Percentiles rank a stretch among this genome's conserved stretches.
Conservation (phyloP, 1,284 basidiomycete species). For the Uromyces viciae-fabae region DNA sequence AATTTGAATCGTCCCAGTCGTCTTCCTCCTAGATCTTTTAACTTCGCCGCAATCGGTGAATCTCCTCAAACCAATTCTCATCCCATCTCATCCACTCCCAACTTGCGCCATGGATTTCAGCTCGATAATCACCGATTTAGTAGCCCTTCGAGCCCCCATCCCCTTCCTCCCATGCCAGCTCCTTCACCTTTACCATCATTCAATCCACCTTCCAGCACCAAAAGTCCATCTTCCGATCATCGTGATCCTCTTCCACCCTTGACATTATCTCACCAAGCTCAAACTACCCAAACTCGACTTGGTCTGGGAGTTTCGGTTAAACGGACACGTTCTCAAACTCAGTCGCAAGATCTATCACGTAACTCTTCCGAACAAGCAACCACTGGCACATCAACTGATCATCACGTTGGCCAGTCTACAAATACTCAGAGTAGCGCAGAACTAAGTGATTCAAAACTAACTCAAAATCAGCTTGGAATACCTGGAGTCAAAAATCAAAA, state of each 20-base stretch:
- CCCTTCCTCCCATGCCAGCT: constrained; percentile 25
- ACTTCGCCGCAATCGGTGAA: background rate
- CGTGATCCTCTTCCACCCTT: background rate
- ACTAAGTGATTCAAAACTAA: background rate
- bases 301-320: constrained; percentile 28
- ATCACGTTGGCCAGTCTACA: background rate
- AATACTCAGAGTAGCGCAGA: background rate
- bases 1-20: constrained; percentile 19
- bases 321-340: constrained; percentile 32
- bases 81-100: constrained; percentile 41
- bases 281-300: background rate
- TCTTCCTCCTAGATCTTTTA: background rate
- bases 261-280: background rate
- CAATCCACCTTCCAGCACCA: background rate
- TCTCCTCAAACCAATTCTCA: background rate
- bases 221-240: background rate
- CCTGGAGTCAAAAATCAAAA: background rate
- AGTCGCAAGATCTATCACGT: constrained; percentile 26
- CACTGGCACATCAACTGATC: background rate
- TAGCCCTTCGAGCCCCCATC: background rate
- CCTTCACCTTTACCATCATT: constrained; percentile 30
- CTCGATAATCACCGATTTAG: background rate
- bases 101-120: constrained; percentile 34
- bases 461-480: background rate
- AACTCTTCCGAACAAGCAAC: background rate